phyloP scores from a whole-genome alignment of 371 early-diverging fungal species.

The Zopfochytrium polystomum region DNA sequence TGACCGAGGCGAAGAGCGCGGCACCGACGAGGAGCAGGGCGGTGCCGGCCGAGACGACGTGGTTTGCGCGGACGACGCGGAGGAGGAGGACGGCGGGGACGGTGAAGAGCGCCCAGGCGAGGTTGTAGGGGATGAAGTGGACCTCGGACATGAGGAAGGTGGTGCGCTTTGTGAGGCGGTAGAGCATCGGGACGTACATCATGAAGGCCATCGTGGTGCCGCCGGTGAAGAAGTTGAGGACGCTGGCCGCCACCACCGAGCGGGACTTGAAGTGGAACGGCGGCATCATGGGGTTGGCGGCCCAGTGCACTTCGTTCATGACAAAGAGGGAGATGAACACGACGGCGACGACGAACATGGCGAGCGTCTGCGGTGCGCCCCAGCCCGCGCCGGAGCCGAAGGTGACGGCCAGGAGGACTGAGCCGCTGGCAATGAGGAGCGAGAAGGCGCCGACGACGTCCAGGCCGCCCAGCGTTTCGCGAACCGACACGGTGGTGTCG shows the following conservation, averaged over 20 bases:
- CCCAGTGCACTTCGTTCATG: not conserved
- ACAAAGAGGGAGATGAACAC: not conserved
- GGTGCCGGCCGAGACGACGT: conserved; percentile 1
- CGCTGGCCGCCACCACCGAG: not conserved
- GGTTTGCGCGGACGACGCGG: conserved; percentile 1
- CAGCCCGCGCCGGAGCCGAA: not conserved
- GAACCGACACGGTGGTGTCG: not conserved
- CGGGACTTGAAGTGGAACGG: not conserved
- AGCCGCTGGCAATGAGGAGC: not conserved
- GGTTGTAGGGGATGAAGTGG: conserved; percentile 8
- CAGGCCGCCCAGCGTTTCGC: not conserved
- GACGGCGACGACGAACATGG: not conserved
- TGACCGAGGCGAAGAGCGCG: not conserved
- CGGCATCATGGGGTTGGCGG: conserved; percentile 1
- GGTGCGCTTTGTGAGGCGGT: not conserved
- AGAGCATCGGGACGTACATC: conserved; percentile 8
- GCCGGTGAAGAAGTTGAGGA: not conserved
- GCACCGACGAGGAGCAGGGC: not conserved
- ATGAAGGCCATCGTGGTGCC: conserved; percentile 5
- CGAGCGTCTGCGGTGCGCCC: not conserved
- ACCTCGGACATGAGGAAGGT: conserved; percentile 7
- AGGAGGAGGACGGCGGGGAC: conserved; percentile 1
- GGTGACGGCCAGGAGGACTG: not conserved
- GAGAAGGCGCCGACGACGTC: not conserved
- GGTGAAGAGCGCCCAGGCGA: conserved; percentile 2